phyloP scores from a whole-genome alignment of 306 rosid species.

The Cucumis melo region DNA sequence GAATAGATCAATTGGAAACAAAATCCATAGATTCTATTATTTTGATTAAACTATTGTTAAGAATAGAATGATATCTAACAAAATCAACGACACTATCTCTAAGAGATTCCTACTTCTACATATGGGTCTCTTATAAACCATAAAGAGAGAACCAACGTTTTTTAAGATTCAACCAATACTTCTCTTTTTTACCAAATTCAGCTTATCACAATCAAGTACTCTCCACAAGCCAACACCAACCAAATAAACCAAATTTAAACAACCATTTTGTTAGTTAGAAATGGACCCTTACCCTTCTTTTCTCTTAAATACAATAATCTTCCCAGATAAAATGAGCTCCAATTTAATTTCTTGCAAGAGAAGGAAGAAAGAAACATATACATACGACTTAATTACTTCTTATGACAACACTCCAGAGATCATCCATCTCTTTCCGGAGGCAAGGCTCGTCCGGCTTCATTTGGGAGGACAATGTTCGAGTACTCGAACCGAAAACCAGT shows the following conservation, averaged over 20 bases:
- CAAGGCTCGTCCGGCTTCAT: slow-evolving; percentile 79
- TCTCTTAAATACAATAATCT: too few relatives aligned
- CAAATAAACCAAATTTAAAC: background rate
- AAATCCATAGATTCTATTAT: background rate
- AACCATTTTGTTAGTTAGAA: background rate
- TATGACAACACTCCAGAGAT: slow-evolving; percentile 51
- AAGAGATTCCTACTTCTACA: background rate
- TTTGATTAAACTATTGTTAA: too few relatives aligned
- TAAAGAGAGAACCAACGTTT: background rate
- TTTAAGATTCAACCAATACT: background rate
- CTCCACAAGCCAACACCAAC: background rate
- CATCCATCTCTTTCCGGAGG: slow-evolving; percentile 47
- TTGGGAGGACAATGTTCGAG: slow-evolving; percentile 32
- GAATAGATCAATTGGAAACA: background rate
- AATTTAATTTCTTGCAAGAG: too few relatives aligned
- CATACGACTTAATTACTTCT: background rate
- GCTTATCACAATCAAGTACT: background rate
- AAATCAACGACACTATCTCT: background rate
- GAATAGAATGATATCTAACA: background rate
- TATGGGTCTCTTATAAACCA: background rate
- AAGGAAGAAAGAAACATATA: background rate
- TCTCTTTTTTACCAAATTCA: background rate
- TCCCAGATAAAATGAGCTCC: too few relatives aligned
- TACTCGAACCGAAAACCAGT: slow-evolving; percentile 10
- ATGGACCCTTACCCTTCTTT: too few relatives aligned